Evolutionary conservation across 2,329 filamentous ascomycete genomes (phyloP), one percentile per base, ranked within the genome.

Genomic region (Penicillium sp.): DNA sequence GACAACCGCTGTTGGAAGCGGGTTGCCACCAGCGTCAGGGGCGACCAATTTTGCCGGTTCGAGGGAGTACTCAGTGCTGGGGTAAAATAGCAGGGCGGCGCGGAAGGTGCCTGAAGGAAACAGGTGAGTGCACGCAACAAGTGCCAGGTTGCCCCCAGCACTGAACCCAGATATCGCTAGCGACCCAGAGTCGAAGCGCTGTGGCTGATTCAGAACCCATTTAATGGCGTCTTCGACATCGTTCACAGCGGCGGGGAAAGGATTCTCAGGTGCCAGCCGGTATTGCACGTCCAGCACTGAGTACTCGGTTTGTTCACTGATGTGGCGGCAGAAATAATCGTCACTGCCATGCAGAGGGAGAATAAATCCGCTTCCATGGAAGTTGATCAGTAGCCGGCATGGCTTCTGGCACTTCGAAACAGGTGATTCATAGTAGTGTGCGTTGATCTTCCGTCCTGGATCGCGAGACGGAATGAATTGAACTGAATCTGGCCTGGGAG

Each of bases 91-190:
- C 23, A 79, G 44, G 17, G 78, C 47, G 3, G 66, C 69, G 54
- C 60, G 66, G 63, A 76, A 77, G 3, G 70, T 76, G 53, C 70
- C 69, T 46, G 60, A 64, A 6, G 72, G 70, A 52, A 73, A 79
- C 19, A 66, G 60, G 38, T 41, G 68, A 54, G 70, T 70, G 1
- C 73, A 67, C 2, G 73, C 71, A 1, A 71, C 73, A 5, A 82
- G 69, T 0, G 75, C 74, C 11, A 82, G 73, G 51, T 77, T 81
- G 0, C 62, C 79, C 15, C 80, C 79, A 1, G 80, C 78, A 56
- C 78, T 81, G 69, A 81, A 82, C 5, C 79, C 80, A 6, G 73
- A 77, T 8, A 81, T 58, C 1, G 73, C 72, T 8, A 82, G 60
- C 7, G 67, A 70, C 13, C 63, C 64, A 3, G 58, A 26, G 44